Evolutionary conservation across 148 eudicot species (phyloP).

Genomic region (Silene uniflora): DNA sequence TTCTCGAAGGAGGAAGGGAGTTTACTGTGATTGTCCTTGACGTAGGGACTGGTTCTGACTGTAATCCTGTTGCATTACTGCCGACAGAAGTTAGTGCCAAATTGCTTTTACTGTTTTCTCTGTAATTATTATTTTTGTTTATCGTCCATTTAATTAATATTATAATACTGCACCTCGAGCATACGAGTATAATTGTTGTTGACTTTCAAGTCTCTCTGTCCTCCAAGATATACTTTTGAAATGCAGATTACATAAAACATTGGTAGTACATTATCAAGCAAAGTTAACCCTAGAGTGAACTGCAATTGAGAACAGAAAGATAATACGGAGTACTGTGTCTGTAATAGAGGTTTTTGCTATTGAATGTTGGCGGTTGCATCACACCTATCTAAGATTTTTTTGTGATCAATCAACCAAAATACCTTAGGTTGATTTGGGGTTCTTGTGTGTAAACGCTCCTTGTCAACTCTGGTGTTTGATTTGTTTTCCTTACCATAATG

Average conservation of each 20-base stretch:
- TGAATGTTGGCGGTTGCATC: background rate
- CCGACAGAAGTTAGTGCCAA: constrained; percentile 59
- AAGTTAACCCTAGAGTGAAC: background rate
- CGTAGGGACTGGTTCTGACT: constrained; percentile 56
- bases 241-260: background rate
- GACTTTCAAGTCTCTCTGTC: background rate
- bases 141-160: background rate
- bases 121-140: background rate
- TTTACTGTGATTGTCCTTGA: constrained; percentile 86
- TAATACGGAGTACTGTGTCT: background rate
- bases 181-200: background rate
- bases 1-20: constrained; percentile 86
- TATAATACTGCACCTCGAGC: background rate
- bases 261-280: background rate
- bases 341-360: background rate
- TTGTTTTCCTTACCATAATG: background rate
- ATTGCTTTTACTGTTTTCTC: background rate
- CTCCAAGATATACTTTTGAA: background rate
- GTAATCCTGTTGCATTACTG: constrained; percentile 62
- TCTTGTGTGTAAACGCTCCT: background rate
- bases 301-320: background rate
- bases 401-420: background rate
- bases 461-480: background rate
- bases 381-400: background rate
- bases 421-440: background rate